phyloP scores from a whole-genome alignment of 352 stramenopile genomes.

The Globisporangium perplexum region DNA sequence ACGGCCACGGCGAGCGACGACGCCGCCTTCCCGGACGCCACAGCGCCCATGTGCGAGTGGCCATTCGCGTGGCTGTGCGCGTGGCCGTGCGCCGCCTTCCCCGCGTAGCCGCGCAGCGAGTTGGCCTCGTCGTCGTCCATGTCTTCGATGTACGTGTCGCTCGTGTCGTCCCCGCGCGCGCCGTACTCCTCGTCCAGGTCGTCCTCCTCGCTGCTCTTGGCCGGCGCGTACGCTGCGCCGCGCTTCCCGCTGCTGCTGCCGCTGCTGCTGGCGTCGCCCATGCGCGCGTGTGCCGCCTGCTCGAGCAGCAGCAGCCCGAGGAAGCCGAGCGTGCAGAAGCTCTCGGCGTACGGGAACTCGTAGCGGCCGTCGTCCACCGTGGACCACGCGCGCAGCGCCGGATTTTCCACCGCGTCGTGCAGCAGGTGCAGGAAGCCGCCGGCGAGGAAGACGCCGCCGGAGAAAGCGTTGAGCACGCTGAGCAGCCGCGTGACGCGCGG shows the following conservation, averaged over 20 bases:
- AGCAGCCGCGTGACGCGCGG: constrained; percentile 21
- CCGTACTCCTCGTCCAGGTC: constrained; percentile 33
- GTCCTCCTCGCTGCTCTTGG: constrained; percentile 26
- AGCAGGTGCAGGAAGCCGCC: constrained; percentile 77
- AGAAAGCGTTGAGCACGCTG: constrained; percentile 60
- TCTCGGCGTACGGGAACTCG: constrained; percentile 73
- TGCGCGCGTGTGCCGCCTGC: constrained; percentile 46
- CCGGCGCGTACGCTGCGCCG: constrained; percentile 12
- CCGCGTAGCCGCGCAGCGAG: background rate
- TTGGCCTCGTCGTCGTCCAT: constrained; percentile 27
- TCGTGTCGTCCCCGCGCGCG: constrained; percentile 32
- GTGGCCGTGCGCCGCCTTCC: constrained; percentile 5
- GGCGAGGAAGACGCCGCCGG: constrained; percentile 70
- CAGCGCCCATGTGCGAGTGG: constrained; percentile 30
- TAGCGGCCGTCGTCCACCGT: constrained; percentile 51
- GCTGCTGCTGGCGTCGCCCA: constrained; percentile 10
- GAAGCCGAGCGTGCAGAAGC: constrained; percentile 74
- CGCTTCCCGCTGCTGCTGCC: background rate
- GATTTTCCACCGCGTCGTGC: constrained; percentile 66
- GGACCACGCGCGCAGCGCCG: constrained; percentile 58
- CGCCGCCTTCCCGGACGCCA: constrained; percentile 3
- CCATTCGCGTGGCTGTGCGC: constrained; percentile 12
- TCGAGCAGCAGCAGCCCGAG: constrained; percentile 61
- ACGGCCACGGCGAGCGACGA: constrained; percentile 53
- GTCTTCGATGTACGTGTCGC: constrained; percentile 34